Evolutionary conservation across 148 eudicot genomes (phyloP).

Genomic region (Cornus suecica): DNA sequence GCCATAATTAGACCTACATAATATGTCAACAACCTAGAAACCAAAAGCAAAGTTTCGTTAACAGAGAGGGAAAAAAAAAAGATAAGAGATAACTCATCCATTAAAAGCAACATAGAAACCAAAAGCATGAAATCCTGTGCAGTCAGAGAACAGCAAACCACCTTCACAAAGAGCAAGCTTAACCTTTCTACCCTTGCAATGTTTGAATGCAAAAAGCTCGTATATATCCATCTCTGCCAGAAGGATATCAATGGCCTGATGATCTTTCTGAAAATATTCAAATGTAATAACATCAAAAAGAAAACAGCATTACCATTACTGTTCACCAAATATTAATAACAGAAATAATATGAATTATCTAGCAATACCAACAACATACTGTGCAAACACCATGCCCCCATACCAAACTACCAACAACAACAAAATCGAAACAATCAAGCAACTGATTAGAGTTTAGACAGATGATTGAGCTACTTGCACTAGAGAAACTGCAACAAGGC

Average conservation of each 20-base stretch:
- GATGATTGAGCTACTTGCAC: neutral
- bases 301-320: constrained; percentile 10
- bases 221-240: constrained; percentile 96
- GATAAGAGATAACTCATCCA: neutral
- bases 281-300: constrained; percentile 5
- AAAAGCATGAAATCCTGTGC: constrained; percentile 6
- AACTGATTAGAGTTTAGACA: neutral
- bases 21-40: neutral
- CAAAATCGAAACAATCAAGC: neutral
- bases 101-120: neutral
- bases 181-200: constrained; percentile 89
- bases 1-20: neutral
- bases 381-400: neutral
- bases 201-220: constrained; percentile 92
- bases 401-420: constrained; percentile 2
- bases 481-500: too few species aligned
- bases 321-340: constrained; percentile 9
- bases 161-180: constrained; percentile 98
- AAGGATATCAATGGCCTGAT: constrained; percentile 93
- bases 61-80: too few species aligned
- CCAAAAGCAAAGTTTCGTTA: too few species aligned
- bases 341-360: neutral
- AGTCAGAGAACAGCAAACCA: constrained; percentile 26
- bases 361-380: neutral
- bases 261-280: constrained; percentile 61